Percentiles rank a stretch among this genome's conserved stretches.
Evolutionary conservation across 495 filamentous ascomycete species (phyloP).

Genomic region (Sordaria brevicollis): DNA sequence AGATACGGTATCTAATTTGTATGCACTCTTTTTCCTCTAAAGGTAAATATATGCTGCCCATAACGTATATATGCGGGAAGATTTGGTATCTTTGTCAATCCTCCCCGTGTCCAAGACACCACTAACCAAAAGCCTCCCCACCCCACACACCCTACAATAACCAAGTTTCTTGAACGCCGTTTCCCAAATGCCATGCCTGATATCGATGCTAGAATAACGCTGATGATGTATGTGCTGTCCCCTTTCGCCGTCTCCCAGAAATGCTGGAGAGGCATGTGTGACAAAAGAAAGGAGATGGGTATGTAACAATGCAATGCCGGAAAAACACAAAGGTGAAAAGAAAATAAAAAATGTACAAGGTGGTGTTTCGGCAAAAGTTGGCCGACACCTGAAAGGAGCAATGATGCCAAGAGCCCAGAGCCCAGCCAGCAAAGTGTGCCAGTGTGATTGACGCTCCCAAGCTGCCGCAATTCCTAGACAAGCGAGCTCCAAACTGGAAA

Average conservation of each 20-base stretch:
- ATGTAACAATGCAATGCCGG: background rate
- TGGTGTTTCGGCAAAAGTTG: background rate
- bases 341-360: background rate
- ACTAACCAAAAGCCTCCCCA: background rate
- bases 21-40: background rate
- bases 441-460: background rate
- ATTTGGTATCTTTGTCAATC: background rate
- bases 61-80: background rate
- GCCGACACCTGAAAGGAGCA: background rate
- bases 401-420: background rate
- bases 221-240: background rate
- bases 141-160: background rate
- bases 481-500: background rate
- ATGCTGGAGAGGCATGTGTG: background rate
- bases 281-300: background rate
- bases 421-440: no score
- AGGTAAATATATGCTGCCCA: background rate
- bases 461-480: background rate
- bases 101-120: background rate
- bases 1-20: background rate
- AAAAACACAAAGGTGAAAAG: background rate
- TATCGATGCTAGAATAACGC: background rate
- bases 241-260: background rate
- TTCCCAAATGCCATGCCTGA: background rate
- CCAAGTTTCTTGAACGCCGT: background rate